phyloP scores from a whole-genome alignment of 495 filamentous ascomycete species.

The Xylaria nigripes region DNA sequence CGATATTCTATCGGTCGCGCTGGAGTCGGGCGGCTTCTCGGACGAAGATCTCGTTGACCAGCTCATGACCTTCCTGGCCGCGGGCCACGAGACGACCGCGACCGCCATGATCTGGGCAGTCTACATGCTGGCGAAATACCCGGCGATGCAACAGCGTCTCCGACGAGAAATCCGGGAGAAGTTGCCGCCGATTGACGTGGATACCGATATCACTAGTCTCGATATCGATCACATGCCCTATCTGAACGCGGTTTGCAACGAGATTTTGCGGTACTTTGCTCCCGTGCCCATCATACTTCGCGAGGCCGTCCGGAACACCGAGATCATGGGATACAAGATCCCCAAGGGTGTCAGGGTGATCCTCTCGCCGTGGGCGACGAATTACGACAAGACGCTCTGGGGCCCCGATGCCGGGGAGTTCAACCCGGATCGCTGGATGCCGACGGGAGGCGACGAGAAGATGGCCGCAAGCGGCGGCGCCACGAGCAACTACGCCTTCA shows the following conservation, averaged over 20 bases:
- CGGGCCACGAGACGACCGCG: constrained; percentile 73
- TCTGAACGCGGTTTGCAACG: constrained; percentile 44
- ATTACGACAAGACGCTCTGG: constrained; percentile 48
- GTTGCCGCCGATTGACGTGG: constrained; percentile 48
- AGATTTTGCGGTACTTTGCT: constrained; percentile 39
- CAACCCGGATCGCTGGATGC: constrained; percentile 56
- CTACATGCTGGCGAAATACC: constrained; percentile 42
- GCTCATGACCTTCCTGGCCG: constrained; percentile 90
- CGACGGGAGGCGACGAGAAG: constrained; percentile 24
- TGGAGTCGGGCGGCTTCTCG: constrained; percentile 66
- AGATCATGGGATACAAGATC: constrained; percentile 48
- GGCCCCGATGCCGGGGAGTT: constrained; percentile 49
- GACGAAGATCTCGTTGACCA: constrained; percentile 82
- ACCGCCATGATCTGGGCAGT: constrained; percentile 49
- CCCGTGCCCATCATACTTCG: constrained; percentile 55
- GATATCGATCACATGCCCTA: constrained; percentile 50
- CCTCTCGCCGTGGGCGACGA: constrained; percentile 51
- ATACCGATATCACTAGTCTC: constrained; percentile 39
- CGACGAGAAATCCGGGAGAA: constrained; percentile 47
- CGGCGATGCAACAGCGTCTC: constrained; percentile 42
- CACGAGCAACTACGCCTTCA: constrained; percentile 48
- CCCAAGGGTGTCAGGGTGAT: constrained; percentile 51
- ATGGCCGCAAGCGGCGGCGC: constrained; percentile 40
- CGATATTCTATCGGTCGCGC: constrained; percentile 78
- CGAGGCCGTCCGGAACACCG: constrained; percentile 53